Percentiles rank a stretch among this genome's conserved stretches.
These are phyloP conservation scores for Wallacemonas collosoma DNA, from an alignment of 208 protist genomes.

Conservation along the genomic window DNA sequence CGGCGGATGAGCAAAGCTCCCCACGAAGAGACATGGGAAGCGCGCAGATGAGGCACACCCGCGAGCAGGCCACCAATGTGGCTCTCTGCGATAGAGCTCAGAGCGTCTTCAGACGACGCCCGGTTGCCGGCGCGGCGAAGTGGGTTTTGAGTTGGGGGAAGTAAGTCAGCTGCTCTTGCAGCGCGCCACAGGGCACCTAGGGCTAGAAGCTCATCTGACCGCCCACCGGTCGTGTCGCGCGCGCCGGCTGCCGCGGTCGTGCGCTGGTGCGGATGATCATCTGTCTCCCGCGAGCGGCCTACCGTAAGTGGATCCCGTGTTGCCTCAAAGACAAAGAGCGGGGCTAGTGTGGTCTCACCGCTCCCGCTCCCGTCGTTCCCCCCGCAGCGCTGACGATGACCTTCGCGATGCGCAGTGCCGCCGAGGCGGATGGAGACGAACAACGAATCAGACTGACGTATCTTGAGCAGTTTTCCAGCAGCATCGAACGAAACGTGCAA, in stretches of 20 bases:
- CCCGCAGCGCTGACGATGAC: not conserved
- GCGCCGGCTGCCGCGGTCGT: not conserved
- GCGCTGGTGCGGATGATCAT: not conserved
- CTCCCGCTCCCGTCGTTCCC: no score
- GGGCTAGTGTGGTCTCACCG: no score
- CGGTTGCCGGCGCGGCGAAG: not conserved
- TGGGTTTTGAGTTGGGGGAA: not conserved
- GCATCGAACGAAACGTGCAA: conserved; percentile 24
- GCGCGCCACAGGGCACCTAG: not conserved
- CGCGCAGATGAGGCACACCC: conserved; percentile 22
- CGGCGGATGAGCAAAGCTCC: conserved; percentile 20
- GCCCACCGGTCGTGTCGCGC: no score
- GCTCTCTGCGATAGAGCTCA: conserved; percentile 4
- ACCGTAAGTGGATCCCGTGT: not conserved
- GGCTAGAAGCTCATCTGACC: not conserved
- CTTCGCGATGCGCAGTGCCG: not conserved
- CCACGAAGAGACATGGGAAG: conserved; percentile 25
- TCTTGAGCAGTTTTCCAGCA: conserved; percentile 14
- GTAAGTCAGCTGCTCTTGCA: not conserved
- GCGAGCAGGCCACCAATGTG: conserved; percentile 3
- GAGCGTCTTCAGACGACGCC: not conserved
- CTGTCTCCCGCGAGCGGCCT: not conserved
- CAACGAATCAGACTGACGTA: conserved; percentile 18
- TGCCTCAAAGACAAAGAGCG: conserved; percentile 4
- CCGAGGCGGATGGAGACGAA: conserved; percentile 28